Evolutionary conservation across 2,329 filamentous ascomycete genomes (phyloP), one percentile per base, ranked within the genome.

Genomic region (Pyrenophora seminiperda): DNA sequence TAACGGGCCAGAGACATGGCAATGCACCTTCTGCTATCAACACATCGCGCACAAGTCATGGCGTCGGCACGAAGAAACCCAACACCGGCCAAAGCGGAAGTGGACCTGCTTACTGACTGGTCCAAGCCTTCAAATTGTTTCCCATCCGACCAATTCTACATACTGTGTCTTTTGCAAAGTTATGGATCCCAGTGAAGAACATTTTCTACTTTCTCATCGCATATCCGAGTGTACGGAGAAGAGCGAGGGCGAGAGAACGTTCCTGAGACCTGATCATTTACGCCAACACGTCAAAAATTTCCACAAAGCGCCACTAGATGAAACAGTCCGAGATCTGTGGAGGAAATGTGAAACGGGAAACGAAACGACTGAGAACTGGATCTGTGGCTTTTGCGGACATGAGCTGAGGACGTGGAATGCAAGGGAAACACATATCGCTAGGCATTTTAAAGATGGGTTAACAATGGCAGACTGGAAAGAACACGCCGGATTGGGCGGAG

Each of bases 1-100:
- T 22, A 29, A 24, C 3, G 50, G 60, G 6, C 51, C 63, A 24
- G 59, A 64, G 31, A 66, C 43, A 34, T 73, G 68, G 68, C 67
- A 71, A 38, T 72, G 70, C 37, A 73, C 70, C 9, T 73, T 72
- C 40, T 73, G 70, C 38, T 53, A 45, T 9, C 54, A 56, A 15
- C 48, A 47, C 2, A 50, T 73, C 2, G 62, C 64, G 13, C 63
- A 67, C 1, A 73, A 72, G 33, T 71, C 69, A 13, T 72, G 70
- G 70, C 63, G 68, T 13, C 67, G 70, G 13, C 70, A 73, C 41
- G 70, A 73, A 40, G 69, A 73, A 34, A 72, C 70, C 6, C 68
- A 73, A 40, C 69, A 73, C 27, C 61, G 64, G 7, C 66, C 66
- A 4, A 68, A 68, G 24, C 45, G 63, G 7, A 62, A 67, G 32